phyloP scores from a whole-genome alignment of 148 eudicot species.

The Bassia scoparia region DNA sequence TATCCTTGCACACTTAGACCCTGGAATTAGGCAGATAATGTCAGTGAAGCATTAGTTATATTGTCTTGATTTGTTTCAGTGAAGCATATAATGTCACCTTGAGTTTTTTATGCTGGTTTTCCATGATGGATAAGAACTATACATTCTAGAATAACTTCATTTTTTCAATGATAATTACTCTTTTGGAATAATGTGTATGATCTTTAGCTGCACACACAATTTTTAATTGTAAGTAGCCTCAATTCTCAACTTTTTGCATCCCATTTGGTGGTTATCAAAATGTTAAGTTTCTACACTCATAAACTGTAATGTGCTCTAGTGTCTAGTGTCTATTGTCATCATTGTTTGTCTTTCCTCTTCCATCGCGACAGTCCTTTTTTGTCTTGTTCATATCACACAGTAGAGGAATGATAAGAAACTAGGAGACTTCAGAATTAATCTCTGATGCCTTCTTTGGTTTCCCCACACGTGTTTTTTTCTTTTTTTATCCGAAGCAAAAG shows the following conservation, averaged over 20 bases:
- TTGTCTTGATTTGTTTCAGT: background rate
- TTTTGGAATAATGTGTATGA: background rate
- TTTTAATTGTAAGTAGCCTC: too few relatives aligned
- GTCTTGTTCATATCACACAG: background rate
- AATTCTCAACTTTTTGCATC: background rate
- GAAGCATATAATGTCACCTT: conserved; percentile 3
- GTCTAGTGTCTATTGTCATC: background rate
- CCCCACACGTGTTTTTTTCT: conserved; percentile 26
- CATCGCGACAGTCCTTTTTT: background rate
- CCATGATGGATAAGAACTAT: background rate
- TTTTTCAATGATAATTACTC: background rate
- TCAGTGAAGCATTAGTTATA: background rate
- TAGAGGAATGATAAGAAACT: background rate
- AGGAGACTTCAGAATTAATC: background rate
- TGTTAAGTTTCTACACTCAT: background rate
- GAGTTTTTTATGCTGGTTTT: background rate
- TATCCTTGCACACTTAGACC: background rate
- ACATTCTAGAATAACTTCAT: too few relatives aligned
- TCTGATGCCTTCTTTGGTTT: background rate
- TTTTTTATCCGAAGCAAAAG: conserved; percentile 19
- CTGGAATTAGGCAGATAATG: background rate
- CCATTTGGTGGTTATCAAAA: too few relatives aligned
- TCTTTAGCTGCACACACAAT: background rate
- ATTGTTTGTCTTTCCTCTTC: background rate
- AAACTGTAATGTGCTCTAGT: background rate